A percentile compares a stretch with the other conserved stretches of the same genome.
These are phyloP conservation scores for Peronosclerospora sorghi DNA, from an alignment of 352 stramenopile genomes.

Conservation along the genomic window DNA sequence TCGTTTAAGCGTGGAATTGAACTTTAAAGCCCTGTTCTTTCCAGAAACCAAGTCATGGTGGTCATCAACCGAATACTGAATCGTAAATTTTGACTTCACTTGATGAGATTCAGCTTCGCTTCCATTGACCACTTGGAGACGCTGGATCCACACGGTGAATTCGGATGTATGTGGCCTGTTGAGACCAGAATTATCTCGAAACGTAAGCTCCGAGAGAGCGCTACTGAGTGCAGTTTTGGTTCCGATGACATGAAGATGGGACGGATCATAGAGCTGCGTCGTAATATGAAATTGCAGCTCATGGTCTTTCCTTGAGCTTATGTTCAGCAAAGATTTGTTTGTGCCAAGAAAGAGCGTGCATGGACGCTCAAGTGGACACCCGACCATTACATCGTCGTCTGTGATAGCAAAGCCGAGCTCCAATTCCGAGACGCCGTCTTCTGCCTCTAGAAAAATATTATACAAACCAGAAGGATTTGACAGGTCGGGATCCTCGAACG, in stretches of 20 bases:
- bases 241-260: constrained; percentile 32
- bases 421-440: constrained; percentile 24
- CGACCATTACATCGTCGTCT: constrained; percentile 41
- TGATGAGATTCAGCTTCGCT: constrained; percentile 2
- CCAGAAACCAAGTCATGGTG: constrained; percentile 1
- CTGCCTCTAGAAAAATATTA: constrained; percentile 30
- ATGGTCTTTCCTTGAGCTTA: constrained; percentile 6
- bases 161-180: constrained; percentile 12
- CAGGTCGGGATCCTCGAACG: constrained; percentile 45
- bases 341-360: constrained; percentile 30
- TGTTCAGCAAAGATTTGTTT: constrained; percentile 18
- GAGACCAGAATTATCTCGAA: constrained; percentile 22
- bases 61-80: constrained; percentile 11
- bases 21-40: constrained; percentile 8
- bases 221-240: constrained; percentile 24
- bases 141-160: constrained; percentile 39
- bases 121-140: constrained; percentile 7
- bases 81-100: constrained; percentile 16
- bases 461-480: constrained; percentile 23
- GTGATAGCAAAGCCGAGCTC: constrained; percentile 32
- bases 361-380: constrained; percentile 35
- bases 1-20: constrained; percentile 22
- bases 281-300: constrained; percentile 20
- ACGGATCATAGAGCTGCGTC: constrained; percentile 28
- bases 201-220: constrained; percentile 26